phyloP scores from a whole-genome alignment of 83 land plant genomes.

The Picea abies region DNA sequence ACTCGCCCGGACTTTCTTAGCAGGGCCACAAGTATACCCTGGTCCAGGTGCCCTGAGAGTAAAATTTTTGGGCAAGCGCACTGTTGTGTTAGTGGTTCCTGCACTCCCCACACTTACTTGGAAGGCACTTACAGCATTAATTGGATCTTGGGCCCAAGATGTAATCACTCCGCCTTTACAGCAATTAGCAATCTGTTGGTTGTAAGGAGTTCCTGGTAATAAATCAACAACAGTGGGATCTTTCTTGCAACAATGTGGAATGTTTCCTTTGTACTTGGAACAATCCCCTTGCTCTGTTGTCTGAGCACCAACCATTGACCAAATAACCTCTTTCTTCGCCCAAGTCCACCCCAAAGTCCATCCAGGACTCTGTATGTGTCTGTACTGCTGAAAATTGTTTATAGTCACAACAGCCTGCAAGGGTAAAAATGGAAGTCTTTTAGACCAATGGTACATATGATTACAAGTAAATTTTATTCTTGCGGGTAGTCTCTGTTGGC shows the following conservation, averaged over 20 bases:
- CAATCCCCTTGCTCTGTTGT: conserved; percentile 65
- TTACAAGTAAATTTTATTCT: too few species aligned
- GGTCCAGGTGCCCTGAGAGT: conserved; percentile 65
- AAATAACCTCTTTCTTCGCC: conserved; percentile 60
- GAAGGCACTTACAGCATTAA: conserved; percentile 44
- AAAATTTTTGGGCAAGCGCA: conserved; percentile 60
- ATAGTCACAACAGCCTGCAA: conserved; percentile 57
- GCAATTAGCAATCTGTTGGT: conserved; percentile 50
- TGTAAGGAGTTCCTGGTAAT: conserved; percentile 55
- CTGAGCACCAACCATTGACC: conserved; percentile 70
- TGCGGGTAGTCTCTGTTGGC: too few species aligned
- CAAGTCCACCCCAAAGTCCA: conserved; percentile 67
- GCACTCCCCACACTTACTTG: conserved; percentile 62
- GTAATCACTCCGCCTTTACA: conserved; percentile 58
- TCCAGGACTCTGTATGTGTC: conserved; percentile 59
- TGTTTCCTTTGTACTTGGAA: conserved; percentile 38
- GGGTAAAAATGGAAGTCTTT: too few species aligned
- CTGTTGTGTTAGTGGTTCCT: conserved; percentile 71
- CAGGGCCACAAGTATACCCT: conserved; percentile 68
- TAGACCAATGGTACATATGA: too few species aligned
- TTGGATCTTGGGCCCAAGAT: conserved; percentile 44
- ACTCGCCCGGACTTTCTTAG: conserved; percentile 50
- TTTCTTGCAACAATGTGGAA: conserved; percentile 58
- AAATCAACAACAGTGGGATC: conserved; percentile 47
- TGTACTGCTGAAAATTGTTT: conserved; percentile 56